Conservation (phyloP, 2,329 filamentous ascomycete genomes). For the Thielaviopsis euricoi region DNA sequence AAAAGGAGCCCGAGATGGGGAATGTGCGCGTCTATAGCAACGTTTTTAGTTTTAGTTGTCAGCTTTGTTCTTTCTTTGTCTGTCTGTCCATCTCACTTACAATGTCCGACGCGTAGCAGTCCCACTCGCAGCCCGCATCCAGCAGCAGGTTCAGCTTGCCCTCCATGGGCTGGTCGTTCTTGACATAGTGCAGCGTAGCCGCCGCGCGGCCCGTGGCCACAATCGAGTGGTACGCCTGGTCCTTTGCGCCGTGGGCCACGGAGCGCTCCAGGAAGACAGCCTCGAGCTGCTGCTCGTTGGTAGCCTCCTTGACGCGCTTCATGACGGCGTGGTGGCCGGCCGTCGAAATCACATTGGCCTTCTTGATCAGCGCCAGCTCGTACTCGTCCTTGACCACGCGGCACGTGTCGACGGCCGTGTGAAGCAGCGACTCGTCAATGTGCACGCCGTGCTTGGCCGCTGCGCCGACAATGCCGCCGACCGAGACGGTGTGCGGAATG, state of each 20-base stretch:
- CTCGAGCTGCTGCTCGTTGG: conserved; percentile 71
- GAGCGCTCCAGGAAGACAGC: conserved; percentile 64
- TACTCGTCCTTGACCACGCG: conserved; percentile 60
- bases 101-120: conserved; percentile 55
- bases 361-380: conserved; percentile 55
- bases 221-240: conserved; percentile 80
- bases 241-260: conserved; percentile 55
- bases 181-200: conserved; percentile 75
- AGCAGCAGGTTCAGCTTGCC: conserved; percentile 67
- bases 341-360: conserved; percentile 55
- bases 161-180: conserved; percentile 53
- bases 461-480: conserved; percentile 52
- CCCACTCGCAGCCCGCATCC: conserved; percentile 67
- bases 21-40: conserved; percentile 59
- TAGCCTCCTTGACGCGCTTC: conserved; percentile 41
- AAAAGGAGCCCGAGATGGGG: conserved; percentile 59
- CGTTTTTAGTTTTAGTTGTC: not conserved
- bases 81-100: conserved; percentile 20
- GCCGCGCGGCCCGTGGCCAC: conserved; percentile 66
- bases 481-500: conserved; percentile 62
- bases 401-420: conserved; percentile 49
- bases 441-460: conserved; percentile 48
- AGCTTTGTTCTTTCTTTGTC: not conserved
- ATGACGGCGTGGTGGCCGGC: conserved; percentile 49
- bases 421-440: conserved; percentile 34